phyloP scores from a whole-genome alignment of 805 yeast species.

The Blastobotrys robertii region DNA sequence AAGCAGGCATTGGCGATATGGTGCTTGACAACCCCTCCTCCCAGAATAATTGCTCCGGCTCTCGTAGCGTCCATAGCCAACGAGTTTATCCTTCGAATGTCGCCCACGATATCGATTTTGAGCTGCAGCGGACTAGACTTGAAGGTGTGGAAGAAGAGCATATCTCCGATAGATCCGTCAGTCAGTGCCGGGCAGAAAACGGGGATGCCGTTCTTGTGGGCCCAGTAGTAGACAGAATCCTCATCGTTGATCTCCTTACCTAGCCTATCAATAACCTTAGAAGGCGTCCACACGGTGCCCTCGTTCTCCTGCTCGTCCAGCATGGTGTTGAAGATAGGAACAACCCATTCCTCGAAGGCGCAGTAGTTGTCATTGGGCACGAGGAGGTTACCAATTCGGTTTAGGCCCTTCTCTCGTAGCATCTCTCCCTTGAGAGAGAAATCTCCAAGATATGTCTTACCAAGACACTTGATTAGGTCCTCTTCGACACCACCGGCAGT shows the following conservation, averaged over 20 bases:
- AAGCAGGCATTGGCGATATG: slow-evolving; percentile 96
- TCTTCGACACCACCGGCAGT: slow-evolving; percentile 98
- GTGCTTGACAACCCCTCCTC: slow-evolving; percentile 95
- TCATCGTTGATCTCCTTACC: slow-evolving; percentile 96
- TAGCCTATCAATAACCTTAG: slow-evolving; percentile 79
- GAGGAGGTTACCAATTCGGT: slow-evolving; percentile 91
- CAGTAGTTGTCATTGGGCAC: slow-evolving; percentile 98
- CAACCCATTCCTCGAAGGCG: slow-evolving; percentile 97
- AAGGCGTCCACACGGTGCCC: slow-evolving; percentile 82
- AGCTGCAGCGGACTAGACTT: slow-evolving; percentile 85
- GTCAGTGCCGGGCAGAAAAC: slow-evolving; percentile 96
- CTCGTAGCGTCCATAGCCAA: slow-evolving; percentile 88
- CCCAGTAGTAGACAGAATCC: slow-evolving; percentile 92
- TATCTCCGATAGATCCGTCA: slow-evolving; percentile 97
- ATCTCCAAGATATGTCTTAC: slow-evolving; percentile 93
- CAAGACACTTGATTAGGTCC: slow-evolving; percentile 90
- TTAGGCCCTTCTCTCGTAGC: slow-evolving; percentile 90
- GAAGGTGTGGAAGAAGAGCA: slow-evolving; percentile 97
- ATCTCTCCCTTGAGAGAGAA: slow-evolving; percentile 71
- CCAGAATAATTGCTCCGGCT: slow-evolving; percentile 94
- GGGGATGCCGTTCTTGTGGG: slow-evolving; percentile 93
- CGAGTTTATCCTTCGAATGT: slow-evolving; percentile 83
- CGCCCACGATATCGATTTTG: slow-evolving; percentile 86
- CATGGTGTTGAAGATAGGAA: slow-evolving; percentile 82
- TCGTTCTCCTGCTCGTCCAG: slow-evolving; percentile 75